Base-by-base conservation (phyloP, 306 rosid species). In the Vigna unguiculata region DNA sequence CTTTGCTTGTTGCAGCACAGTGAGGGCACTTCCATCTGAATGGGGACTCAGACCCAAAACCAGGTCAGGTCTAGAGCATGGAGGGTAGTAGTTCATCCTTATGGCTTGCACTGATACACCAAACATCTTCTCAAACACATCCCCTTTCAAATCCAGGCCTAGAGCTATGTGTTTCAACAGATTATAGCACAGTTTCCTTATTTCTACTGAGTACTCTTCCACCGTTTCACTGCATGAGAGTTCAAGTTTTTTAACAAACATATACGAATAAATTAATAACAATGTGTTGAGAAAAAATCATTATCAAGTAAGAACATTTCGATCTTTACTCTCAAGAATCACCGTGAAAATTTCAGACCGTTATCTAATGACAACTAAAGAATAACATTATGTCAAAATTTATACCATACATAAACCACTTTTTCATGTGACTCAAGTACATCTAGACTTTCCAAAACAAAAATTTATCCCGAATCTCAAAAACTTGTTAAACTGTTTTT, bases 11-110 rank as follows among this genome's bases (percentile, higher is more conserved):
- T 96, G 99, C 72, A 96, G 84, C 54, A 92, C 96, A 85, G 99
- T 92, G 51, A 96, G 89, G 32, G 96, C 99, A 81, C 98, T 96
- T 78, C 98, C 99, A 84, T 96, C 99, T 41, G 99, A 96, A 85
- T 96, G 98, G 24, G 99, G 97, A 69, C 99, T 96, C 48, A 96
- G 87, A 17, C 99, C 99, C 77, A 96, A 81, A 68, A 91, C 99
- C 85, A 96, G 98, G 86, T 96, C 99, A 63, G 99, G 99, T 65
- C 98, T 91, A 3, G 97, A 80, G 77, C 99, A 96, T 55, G 96
- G 83, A n/a, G 99, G 98, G 60, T 96, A 96, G 83, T 92, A 92
- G 40, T 96, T 96, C 97, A 91, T 89, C 87, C 99, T 91, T 80
- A 92, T 69, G 63, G 99, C 99, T 85, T 96, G 99, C 41, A 96